A percentile compares a stretch with the other conserved stretches of the same genome.
Evolutionary conservation across 306 rosid genomes (phyloP).

Genomic region (Alnus rubra): DNA sequence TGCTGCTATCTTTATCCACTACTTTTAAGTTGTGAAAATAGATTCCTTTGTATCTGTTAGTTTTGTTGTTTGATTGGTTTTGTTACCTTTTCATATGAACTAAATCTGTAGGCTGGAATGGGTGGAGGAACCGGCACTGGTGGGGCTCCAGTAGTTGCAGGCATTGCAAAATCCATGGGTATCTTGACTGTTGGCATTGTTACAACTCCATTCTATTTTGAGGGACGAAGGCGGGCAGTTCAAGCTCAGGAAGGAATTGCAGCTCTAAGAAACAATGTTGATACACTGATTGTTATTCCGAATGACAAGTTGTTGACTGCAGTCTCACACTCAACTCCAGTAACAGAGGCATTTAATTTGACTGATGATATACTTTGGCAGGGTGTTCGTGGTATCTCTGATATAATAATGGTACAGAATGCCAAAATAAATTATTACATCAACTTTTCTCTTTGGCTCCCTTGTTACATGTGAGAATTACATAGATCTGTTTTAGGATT

Average conservation of each 20-base stretch:
- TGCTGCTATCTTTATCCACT: no score
- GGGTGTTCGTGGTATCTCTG: slow-evolving; percentile 99
- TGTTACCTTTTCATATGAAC: slow-evolving; percentile 22
- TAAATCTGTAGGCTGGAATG: slow-evolving; percentile 84
- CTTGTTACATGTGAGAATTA: neutral
- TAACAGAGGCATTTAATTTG: slow-evolving; percentile 94
- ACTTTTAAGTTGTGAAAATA: neutral
- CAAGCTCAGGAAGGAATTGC: slow-evolving; percentile 99
- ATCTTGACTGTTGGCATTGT: slow-evolving; percentile 96
- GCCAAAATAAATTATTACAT: slow-evolving; percentile 13
- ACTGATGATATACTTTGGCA: slow-evolving; percentile 98
- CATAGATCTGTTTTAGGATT: neutral
- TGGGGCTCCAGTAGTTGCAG: slow-evolving; percentile 95
- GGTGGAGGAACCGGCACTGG: slow-evolving; percentile 99
- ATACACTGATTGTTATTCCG: slow-evolving; percentile 95
- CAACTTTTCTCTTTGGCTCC: slow-evolving; percentile 7
- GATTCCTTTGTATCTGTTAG: neutral
- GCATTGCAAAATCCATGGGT: slow-evolving; percentile 95
- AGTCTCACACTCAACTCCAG: slow-evolving; percentile 92
- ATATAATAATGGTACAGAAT: slow-evolving; percentile 81
- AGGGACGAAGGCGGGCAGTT: slow-evolving; percentile 95
- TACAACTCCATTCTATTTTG: slow-evolving; percentile 96
- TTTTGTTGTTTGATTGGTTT: slow-evolving; percentile 15
- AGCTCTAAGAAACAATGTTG: slow-evolving; percentile 93
- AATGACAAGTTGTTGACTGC: slow-evolving; percentile 97